phyloP scores from a whole-genome alignment of 805 yeast genomes.

The Cephaloascus albidus region DNA sequence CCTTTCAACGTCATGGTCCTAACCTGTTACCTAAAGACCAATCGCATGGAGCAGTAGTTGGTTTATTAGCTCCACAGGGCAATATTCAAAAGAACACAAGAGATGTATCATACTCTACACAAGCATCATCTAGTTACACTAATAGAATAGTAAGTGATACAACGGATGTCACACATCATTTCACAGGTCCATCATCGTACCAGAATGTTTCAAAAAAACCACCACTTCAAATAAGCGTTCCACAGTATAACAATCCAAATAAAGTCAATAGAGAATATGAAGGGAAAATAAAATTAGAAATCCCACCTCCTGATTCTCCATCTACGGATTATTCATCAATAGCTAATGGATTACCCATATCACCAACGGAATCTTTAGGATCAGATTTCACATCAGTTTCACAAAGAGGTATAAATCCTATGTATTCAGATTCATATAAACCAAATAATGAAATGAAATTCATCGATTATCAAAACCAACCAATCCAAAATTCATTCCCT shows the following conservation, averaged over 20 bases:
- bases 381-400: conserved; percentile 15
- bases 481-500: background rate
- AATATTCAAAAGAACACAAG: background rate
- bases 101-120: conserved; percentile 3
- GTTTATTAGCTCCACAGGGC: background rate
- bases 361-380: conserved; percentile 17
- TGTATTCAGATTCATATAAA: conserved; percentile 5
- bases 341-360: conserved; percentile 10
- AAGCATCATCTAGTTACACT: conserved; percentile 10
- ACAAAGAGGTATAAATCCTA: conserved; percentile 14
- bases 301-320: background rate
- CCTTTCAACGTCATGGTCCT: background rate
- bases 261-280: background rate
- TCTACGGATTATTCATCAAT: background rate
- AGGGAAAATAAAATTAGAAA: background rate
- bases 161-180: background rate
- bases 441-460: background rate
- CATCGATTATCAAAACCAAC: background rate
- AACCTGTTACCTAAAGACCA: background rate
- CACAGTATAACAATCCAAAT: background rate
- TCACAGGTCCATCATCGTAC: background rate
- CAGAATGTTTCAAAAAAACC: background rate
- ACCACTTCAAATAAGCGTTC: too few relatives aligned
- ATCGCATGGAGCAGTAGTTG: background rate
- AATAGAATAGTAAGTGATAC: background rate